Percentiles rank a stretch among this genome's conserved stretches.
phyloP scores from a whole-genome alignment of 495 filamentous ascomycete genomes.

The Lasiosphaeria miniovina region DNA sequence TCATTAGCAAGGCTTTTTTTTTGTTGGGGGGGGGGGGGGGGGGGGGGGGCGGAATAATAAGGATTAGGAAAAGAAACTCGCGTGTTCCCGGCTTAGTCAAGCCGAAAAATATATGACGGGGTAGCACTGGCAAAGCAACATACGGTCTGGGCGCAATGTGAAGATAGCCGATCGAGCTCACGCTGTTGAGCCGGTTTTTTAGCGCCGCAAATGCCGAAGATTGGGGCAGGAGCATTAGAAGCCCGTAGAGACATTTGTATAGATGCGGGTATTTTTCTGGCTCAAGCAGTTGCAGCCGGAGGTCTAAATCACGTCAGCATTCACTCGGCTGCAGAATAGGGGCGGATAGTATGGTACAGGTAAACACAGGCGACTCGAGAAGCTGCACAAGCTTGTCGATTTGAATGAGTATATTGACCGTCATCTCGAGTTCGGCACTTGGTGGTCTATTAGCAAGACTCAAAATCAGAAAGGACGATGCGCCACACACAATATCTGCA shows the following conservation, averaged over 20 bases:
- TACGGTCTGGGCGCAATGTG: conserved; percentile 81
- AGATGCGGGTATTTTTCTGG: conserved; percentile 93
- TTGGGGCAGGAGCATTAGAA: conserved; percentile 97
- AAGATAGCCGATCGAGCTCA: conserved; percentile 93
- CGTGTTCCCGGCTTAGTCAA: conserved; percentile 23
- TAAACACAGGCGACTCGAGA: conserved; percentile 96
- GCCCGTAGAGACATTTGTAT: conserved; percentile 97
- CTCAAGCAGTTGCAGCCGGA: conserved; percentile 95
- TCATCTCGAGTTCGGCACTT: conserved; percentile 97
- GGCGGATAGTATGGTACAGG: conserved; percentile 56
- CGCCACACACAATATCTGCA: conserved; percentile 83
- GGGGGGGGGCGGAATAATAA: conserved; percentile 29
- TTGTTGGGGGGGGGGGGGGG: conserved; percentile 28
- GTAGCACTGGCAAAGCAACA: conserved; percentile 38
- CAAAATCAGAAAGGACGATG: background rate
- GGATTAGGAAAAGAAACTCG: too few relatives aligned
- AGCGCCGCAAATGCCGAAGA: conserved; percentile 94
- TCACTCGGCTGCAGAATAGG: background rate
- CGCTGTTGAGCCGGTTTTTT: conserved; percentile 95
- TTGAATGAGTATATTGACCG: conserved; percentile 96
- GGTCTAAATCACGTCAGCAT: conserved; percentile 52
- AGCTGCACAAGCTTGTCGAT: conserved; percentile 99
- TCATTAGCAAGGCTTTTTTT: conserved; percentile 11
- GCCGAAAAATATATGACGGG: conserved; percentile 32
- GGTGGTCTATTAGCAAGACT: conserved; percentile 13